phyloP scores from a whole-genome alignment of 2,329 filamentous ascomycete species.

The Eutypella sp. region DNA sequence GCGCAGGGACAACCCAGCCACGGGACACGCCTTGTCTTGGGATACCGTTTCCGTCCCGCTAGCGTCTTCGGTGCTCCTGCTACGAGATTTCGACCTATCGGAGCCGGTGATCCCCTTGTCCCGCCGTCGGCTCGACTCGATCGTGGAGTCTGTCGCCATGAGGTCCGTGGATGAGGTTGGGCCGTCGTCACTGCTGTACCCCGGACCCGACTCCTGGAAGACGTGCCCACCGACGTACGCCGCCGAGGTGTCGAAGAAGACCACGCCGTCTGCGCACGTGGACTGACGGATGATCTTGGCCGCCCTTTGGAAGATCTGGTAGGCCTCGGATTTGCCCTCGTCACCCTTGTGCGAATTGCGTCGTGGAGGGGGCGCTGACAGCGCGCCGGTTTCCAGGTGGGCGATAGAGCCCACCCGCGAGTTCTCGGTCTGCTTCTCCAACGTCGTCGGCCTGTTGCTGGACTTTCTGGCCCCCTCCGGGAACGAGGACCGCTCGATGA shows the following conservation, averaged over 20 bases:
- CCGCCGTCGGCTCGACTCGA: not conserved
- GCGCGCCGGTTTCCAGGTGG: slow-evolving; percentile 6
- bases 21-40: not conserved
- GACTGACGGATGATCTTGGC: slow-evolving; percentile 25
- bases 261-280: slow-evolving; percentile 27
- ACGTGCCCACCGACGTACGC: slow-evolving; percentile 14
- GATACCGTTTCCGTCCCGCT: not conserved
- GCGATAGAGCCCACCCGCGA: not conserved
- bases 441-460: not conserved
- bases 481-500: slow-evolving; percentile 44
- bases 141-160: slow-evolving; percentile 1
- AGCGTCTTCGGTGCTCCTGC: not conserved
- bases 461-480: not conserved
- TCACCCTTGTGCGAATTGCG: slow-evolving; percentile 11
- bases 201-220: not conserved
- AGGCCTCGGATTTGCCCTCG: slow-evolving; percentile 7
- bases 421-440: not conserved
- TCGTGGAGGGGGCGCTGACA: slow-evolving; percentile 16
- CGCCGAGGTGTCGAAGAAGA: slow-evolving; percentile 25
- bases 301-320: slow-evolving; percentile 15
- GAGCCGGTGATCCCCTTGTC: not conserved
- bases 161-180: not conserved
- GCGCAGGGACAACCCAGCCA: not conserved
- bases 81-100: not conserved
- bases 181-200: not conserved